These are phyloP conservation scores for Circinella minor DNA, from an alignment of 371 early-diverging fungal species.

Conservation along the genomic window DNA sequence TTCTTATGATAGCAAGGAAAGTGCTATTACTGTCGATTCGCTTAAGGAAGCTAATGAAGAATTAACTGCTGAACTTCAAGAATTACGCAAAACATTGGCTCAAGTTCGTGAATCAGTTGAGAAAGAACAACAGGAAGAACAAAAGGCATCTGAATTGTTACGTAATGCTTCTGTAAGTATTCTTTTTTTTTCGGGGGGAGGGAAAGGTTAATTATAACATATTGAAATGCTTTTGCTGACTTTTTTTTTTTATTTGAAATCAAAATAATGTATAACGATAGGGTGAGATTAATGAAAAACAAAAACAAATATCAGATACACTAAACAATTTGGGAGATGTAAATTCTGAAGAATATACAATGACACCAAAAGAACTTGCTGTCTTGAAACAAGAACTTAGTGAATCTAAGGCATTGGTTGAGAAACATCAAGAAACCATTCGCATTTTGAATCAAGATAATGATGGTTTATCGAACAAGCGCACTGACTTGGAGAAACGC, in stretches of 20 bases:
- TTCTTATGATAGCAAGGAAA: conserved; percentile 85
- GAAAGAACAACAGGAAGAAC: conserved; percentile 71
- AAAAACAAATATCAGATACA: conserved; percentile 73
- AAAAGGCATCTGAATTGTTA: conserved; percentile 83
- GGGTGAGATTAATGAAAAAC: conserved; percentile 75
- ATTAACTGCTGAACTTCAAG: conserved; percentile 66
- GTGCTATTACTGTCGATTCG: conserved; percentile 78
- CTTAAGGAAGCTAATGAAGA: conserved; percentile 84
- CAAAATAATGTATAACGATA: neutral
- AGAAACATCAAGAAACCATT: conserved; percentile 73
- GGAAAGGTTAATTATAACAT: neutral
- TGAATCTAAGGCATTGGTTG: conserved; percentile 69
- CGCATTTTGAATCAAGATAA: conserved; percentile 68
- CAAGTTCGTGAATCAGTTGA: conserved; percentile 60
- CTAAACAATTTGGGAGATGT: conserved; percentile 58
- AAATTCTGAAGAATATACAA: conserved; percentile 22
- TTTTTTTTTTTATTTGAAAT: neutral
- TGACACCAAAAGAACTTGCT: conserved; percentile 67
- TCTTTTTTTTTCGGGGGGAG: neutral
- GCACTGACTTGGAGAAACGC: conserved; percentile 76
- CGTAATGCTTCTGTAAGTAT: conserved; percentile 75
- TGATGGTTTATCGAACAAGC: conserved; percentile 62
- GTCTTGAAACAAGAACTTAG: conserved; percentile 81
- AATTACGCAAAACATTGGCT: conserved; percentile 63
- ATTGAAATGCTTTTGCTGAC: neutral